phyloP scores from a whole-genome alignment of 495 filamentous ascomycete species.

The Extremus antarcticus region DNA sequence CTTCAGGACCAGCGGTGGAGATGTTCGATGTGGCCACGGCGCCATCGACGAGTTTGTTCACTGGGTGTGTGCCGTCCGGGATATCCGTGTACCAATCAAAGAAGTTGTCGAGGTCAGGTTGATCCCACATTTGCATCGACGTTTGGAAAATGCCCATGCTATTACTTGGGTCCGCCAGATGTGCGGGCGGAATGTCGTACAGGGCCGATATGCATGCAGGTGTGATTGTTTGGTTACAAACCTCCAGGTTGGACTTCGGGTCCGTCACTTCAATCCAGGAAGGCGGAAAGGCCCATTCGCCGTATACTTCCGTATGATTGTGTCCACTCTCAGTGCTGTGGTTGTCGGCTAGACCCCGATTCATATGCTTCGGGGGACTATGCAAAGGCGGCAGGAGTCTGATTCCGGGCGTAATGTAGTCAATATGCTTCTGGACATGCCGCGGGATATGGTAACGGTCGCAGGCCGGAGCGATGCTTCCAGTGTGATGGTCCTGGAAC shows the following conservation, averaged over 20 bases:
- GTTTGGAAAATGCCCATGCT: constrained; percentile 18
- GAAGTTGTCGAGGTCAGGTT: constrained; percentile 19
- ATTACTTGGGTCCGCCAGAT: constrained; percentile 1
- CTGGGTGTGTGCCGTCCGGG: constrained; percentile 16
- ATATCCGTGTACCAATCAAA: too few relatives aligned
- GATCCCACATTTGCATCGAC: constrained; percentile 10
- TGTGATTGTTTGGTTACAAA: constrained; percentile 13
- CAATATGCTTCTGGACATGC: constrained; percentile 26
- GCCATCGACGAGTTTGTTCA: constrained; percentile 17
- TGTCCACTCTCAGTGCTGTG: too few relatives aligned
- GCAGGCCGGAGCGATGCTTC: neutral
- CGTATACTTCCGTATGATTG: too few relatives aligned
- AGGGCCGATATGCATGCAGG: constrained; percentile 14
- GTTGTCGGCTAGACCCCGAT: too few relatives aligned
- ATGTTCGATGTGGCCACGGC: constrained; percentile 2
- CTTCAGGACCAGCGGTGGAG: constrained; percentile 17
- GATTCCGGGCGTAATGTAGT: constrained; percentile 35
- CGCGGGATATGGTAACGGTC: constrained; percentile 20
- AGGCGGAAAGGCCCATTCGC: too few relatives aligned
- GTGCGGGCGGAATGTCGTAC: constrained; percentile 17
- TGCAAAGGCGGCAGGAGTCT: constrained; percentile 20
- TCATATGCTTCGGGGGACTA: neutral
- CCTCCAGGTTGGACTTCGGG: too few relatives aligned
- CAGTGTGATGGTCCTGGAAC: neutral
- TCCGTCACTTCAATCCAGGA: too few relatives aligned